These are phyloP conservation scores for Tetrapisispora namnaoensis DNA, from an alignment of 805 yeast genomes.

Conservation along the genomic window DNA sequence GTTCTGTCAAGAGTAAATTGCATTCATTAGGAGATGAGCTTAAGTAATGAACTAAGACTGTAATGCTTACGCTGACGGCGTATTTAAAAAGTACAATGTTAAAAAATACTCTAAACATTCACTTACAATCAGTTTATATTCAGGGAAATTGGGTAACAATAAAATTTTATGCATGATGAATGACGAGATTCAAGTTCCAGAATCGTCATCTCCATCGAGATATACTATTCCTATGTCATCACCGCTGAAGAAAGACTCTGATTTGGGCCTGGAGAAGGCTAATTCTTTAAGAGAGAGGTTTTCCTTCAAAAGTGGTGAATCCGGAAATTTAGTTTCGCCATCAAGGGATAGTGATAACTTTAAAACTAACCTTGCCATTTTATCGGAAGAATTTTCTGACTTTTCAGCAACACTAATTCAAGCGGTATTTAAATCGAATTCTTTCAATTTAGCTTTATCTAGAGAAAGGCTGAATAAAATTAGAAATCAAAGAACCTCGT, in stretches of 20 bases:
- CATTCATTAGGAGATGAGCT: background rate
- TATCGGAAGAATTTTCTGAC: slow-evolving; percentile 25
- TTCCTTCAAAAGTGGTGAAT: slow-evolving; percentile 22
- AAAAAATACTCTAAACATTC: too few relatives aligned
- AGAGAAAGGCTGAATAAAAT: slow-evolving; percentile 27
- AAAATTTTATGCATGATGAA: slow-evolving; percentile 9
- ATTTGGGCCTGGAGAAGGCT: background rate
- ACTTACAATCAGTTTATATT: too few relatives aligned
- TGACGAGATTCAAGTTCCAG: slow-evolving; percentile 40
- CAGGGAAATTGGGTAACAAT: slow-evolving; percentile 3
- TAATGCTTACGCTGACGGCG: background rate
- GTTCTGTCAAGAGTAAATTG: background rate
- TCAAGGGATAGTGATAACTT: slow-evolving; percentile 10
- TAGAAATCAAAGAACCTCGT: slow-evolving; percentile 18
- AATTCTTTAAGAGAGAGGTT: slow-evolving; percentile 33
- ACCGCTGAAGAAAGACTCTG: slow-evolving; percentile 14
- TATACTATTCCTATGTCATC: slow-evolving; percentile 20
- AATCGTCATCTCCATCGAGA: slow-evolving; percentile 35
- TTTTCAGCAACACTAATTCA: slow-evolving; percentile 29
- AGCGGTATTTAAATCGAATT: slow-evolving; percentile 33
- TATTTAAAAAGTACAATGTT: too few relatives aligned
- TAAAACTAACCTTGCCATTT: slow-evolving; percentile 10
- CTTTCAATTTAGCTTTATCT: slow-evolving; percentile 28
- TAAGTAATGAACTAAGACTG: background rate
- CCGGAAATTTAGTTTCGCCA: background rate